A percentile compares a stretch with the other conserved stretches of the same genome.
These are phyloP conservation scores for Candida andamanensis DNA, from an alignment of 805 yeast genomes.

Conservation along the genomic window DNA sequence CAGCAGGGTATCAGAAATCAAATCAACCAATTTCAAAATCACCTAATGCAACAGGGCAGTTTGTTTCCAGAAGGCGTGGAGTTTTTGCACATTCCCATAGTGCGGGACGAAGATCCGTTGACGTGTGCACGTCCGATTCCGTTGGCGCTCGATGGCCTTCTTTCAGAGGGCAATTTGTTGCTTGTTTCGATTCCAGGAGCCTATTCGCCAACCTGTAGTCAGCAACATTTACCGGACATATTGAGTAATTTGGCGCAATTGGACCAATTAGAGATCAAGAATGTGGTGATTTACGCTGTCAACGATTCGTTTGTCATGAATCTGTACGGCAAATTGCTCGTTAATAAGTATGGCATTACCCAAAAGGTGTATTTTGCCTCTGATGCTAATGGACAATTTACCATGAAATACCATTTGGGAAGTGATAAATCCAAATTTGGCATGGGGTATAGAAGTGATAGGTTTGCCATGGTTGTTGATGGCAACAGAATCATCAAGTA, in stretches of 20 bases:
- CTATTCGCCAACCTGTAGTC: slow-evolving; percentile 43
- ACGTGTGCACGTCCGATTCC: slow-evolving; percentile 32
- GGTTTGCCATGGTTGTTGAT: slow-evolving; percentile 37
- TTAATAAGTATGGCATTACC: slow-evolving; percentile 19
- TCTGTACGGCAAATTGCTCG: slow-evolving; percentile 42
- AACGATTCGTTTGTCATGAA: slow-evolving; percentile 40
- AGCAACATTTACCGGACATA: slow-evolving; percentile 38
- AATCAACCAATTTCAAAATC: not conserved
- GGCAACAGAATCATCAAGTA: slow-evolving; percentile 26
- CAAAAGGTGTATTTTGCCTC: slow-evolving; percentile 31
- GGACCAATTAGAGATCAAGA: slow-evolving; percentile 23
- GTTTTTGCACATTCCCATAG: slow-evolving; percentile 36
- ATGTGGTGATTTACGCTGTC: slow-evolving; percentile 32
- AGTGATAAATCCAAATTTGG: slow-evolving; percentile 33
- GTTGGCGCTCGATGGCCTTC: slow-evolving; percentile 28
- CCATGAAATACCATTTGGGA: slow-evolving; percentile 23
- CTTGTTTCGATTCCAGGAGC: slow-evolving; percentile 41
- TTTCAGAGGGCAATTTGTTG: slow-evolving; percentile 23
- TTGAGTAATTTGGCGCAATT: slow-evolving; percentile 25
- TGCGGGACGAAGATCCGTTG: slow-evolving; percentile 22
- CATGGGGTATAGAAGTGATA: slow-evolving; percentile 33
- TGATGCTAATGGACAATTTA: slow-evolving; percentile 35
- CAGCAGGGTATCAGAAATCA: not conserved
- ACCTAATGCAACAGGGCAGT: slow-evolving; percentile 22
- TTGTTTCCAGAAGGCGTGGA: slow-evolving; percentile 30